These are phyloP conservation scores for Reutealis trisperma DNA, from an alignment of 345 rosid species.

Conservation along the genomic window DNA sequence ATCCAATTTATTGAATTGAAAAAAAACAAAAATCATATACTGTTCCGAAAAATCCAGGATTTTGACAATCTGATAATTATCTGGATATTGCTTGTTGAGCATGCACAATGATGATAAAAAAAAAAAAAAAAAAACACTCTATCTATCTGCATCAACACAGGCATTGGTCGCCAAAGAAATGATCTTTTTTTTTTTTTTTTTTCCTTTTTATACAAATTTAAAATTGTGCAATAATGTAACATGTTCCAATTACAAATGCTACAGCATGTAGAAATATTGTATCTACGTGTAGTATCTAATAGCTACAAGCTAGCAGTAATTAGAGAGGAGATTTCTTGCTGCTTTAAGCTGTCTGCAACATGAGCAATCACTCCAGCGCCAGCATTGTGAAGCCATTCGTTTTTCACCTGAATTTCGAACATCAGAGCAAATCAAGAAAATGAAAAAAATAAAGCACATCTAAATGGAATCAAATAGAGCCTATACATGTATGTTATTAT, in stretches of 20 bases:
- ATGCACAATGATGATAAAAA: not conserved
- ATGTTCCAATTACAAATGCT: not conserved
- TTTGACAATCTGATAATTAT: no score
- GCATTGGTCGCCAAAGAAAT: not conserved
- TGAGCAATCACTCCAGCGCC: constrained; percentile 92
- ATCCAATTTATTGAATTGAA: no score
- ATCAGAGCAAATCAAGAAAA: not conserved
- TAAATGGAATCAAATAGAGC: constrained; percentile 11
- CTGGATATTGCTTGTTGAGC: not conserved
- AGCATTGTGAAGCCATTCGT: constrained; percentile 79
- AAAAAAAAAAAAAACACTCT: not conserved
- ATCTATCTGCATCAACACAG: not conserved
- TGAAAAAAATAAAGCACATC: not conserved
- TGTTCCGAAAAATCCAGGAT: no score
- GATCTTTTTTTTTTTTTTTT: not conserved
- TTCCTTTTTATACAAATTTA: not conserved
- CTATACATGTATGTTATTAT: constrained; percentile 84
- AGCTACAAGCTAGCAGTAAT: constrained; percentile 67
- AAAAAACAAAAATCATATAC: no score
- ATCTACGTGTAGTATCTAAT: no score
- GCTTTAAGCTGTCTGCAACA: constrained; percentile 90
- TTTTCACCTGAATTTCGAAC: constrained; percentile 63
- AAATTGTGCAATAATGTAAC: not conserved
- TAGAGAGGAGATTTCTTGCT: constrained; percentile 58
- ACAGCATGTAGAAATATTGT: not conserved